A percentile compares a stretch with the other conserved stretches of the same genome.
Evolutionary conservation across 352 stramenopile species (phyloP).

Genomic region (Pythium sp.): DNA sequence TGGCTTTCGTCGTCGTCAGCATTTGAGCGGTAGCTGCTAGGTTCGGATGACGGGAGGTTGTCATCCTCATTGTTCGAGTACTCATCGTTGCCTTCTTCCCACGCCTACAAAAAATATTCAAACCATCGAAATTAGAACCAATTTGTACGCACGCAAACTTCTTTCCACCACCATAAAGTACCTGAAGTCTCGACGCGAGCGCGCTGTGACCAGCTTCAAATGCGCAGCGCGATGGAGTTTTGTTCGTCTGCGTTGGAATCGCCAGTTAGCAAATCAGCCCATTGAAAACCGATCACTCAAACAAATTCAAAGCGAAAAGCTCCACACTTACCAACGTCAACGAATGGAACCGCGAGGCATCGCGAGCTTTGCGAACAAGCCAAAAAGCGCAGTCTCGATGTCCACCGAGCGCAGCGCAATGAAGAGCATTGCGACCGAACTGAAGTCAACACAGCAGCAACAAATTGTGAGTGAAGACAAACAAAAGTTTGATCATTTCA

Average conservation of each 20-base stretch:
- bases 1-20: constrained; percentile 46
- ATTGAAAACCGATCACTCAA: background rate
- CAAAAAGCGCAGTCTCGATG: constrained; percentile 84
- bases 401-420: constrained; percentile 73
- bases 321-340: constrained; percentile 53
- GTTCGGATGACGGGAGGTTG: constrained; percentile 17
- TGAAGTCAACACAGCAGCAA: constrained; percentile 14
- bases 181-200: constrained; percentile 70
- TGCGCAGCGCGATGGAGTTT: constrained; percentile 82
- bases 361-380: constrained; percentile 66
- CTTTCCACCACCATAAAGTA: constrained; percentile 4
- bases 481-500: background rate
- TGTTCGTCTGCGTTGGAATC: constrained; percentile 61
- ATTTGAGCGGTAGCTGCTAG: constrained; percentile 18
- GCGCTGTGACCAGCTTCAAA: constrained; percentile 84
- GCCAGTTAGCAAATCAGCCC: background rate
- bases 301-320: background rate
- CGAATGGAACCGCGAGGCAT: constrained; percentile 68
- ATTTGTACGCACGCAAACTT: background rate
- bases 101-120: constrained; percentile 35
- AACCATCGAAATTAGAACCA: background rate
- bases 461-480: background rate
- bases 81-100: constrained; percentile 88
- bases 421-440: constrained; percentile 84
- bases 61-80: constrained; percentile 74